Conservation (phyloP, 352 stramenopile genomes). For the Paralagenidium karlingii region DNA sequence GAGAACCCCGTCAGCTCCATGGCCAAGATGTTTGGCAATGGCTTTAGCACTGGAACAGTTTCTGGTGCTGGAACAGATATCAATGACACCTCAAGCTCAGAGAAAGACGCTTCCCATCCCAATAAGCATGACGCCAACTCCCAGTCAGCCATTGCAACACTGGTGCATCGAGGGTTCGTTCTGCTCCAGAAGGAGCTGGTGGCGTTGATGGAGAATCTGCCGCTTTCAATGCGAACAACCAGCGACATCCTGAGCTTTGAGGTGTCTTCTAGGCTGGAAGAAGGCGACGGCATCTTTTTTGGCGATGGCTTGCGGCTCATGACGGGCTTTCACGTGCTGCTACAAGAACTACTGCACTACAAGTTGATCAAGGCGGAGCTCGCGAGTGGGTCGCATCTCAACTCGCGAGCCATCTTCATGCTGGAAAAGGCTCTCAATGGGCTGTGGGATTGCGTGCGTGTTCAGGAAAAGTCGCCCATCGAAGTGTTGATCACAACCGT, state of each 20-base stretch:
- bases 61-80: slow-evolving; percentile 1
- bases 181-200: slow-evolving; percentile 31
- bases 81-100: slow-evolving; percentile 1
- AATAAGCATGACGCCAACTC: slow-evolving; percentile 25
- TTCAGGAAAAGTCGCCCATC: slow-evolving; percentile 36
- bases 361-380: slow-evolving; percentile 43
- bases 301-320: slow-evolving; percentile 38
- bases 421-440: slow-evolving; percentile 54
- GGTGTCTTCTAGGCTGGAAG: slow-evolving; percentile 28
- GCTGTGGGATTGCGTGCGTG: slow-evolving; percentile 50
- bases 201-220: slow-evolving; percentile 17
- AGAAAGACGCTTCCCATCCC: slow-evolving; percentile 1
- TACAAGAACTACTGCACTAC: slow-evolving; percentile 30
- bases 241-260: slow-evolving; percentile 37
- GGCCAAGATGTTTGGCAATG: slow-evolving; percentile 9
- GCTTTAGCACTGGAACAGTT: neutral
- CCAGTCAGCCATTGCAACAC: slow-evolving; percentile 23
- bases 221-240: slow-evolving; percentile 41
- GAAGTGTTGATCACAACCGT: slow-evolving; percentile 61
- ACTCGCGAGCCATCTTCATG: slow-evolving; percentile 36
- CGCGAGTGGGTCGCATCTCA: slow-evolving; percentile 26
- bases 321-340: slow-evolving; percentile 39
- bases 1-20: slow-evolving; percentile 40
- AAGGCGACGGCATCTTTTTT: slow-evolving; percentile 16
- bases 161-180: slow-evolving; percentile 41